Base-by-base conservation (phyloP, 805 yeast genomes). In the Candida ponderosae region DNA sequence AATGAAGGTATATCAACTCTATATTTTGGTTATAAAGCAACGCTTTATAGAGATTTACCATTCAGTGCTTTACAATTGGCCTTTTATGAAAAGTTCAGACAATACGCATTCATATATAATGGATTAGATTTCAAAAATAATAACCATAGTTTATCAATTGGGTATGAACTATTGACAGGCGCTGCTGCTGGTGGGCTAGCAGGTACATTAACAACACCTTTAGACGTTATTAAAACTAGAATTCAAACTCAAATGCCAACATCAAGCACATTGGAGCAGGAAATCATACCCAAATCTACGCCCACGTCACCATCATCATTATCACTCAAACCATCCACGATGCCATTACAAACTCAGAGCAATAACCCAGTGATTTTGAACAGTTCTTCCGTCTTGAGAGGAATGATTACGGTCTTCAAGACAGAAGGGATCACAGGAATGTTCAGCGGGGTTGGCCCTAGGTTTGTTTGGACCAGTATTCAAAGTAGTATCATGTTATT, bases 181-280 rank as follows among this genome's bases (percentile, higher is more conserved):
- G 97, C 96, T 1, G 79, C 86, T 0, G 97, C 98, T 2, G 97
- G 97, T 46, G 96, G 96, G 0, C 61, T 88, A 20, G 95, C 96
- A 1, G 97, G 97, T 1, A 70, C 76, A 1, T 52, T 89, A 17
- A 89, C 97, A 0, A 89, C 97, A 0, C 97, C 97, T 1, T 61
- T 86, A 45, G 97, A 89, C 53, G 97, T 89, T 26, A 78, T 89
- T 31, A 89, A 89, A 59, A 89, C 97, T 2, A 70, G 97, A 51
- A 76, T 88, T 34, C 99, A 93, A 62, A 93, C 98, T 1, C 93
- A 89, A 50, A 76, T 72, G n/a, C 60, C 65, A 7, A 24, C 38
- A 0, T 26, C 37, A 5, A 26, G 29, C n/a, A 24, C 33, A 4
- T 32, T 37, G 18, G 24, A 18, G 23, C 38, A 29, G 9, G 16